Percentiles rank a stretch among this genome's conserved stretches.
Evolutionary conservation across 495 filamentous ascomycete species (phyloP).

Genomic region (Aspergillus affinis): DNA sequence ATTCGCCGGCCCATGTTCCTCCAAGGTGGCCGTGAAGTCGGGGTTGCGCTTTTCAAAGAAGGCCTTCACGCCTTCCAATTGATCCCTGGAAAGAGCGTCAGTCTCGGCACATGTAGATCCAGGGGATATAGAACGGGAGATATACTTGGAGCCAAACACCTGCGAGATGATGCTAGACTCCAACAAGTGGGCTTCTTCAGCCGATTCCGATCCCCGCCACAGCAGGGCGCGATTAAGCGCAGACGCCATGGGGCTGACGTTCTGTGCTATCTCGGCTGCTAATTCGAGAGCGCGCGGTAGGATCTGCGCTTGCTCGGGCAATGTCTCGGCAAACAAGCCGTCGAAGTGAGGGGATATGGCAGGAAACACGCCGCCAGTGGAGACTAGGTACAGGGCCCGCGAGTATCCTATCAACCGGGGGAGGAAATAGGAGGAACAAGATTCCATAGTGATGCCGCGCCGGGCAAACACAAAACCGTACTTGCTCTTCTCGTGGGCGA

Average conservation of each 20-base stretch:
- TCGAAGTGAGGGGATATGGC: constrained; percentile 37
- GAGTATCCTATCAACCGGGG: constrained; percentile 58
- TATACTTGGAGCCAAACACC: constrained; percentile 48
- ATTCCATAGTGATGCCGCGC: constrained; percentile 62
- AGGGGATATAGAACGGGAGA: background rate
- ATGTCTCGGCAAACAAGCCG: constrained; percentile 55
- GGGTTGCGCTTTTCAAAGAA: constrained; percentile 52
- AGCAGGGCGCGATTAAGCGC: constrained; percentile 60
- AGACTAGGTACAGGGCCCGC: constrained; percentile 53
- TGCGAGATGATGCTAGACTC: constrained; percentile 58
- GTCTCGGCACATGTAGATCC: background rate
- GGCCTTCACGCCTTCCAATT: constrained; percentile 45
- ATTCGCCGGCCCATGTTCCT: constrained; percentile 24
- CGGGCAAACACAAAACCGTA: constrained; percentile 65
- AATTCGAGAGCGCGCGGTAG: constrained; percentile 56
- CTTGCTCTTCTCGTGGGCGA: constrained; percentile 54
- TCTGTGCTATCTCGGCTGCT: constrained; percentile 57
- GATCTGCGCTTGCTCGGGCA: constrained; percentile 49
- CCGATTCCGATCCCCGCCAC: constrained; percentile 53
- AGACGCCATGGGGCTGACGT: constrained; percentile 54
- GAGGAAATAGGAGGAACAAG: constrained; percentile 62
- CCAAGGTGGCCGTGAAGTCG: constrained; percentile 46
- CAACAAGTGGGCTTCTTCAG: constrained; percentile 59
- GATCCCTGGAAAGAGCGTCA: constrained; percentile 32
- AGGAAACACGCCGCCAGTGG: constrained; percentile 35